phyloP scores from a whole-genome alignment of 129 eudicot genomes.

The Chrysanthemum seticuspe region DNA sequence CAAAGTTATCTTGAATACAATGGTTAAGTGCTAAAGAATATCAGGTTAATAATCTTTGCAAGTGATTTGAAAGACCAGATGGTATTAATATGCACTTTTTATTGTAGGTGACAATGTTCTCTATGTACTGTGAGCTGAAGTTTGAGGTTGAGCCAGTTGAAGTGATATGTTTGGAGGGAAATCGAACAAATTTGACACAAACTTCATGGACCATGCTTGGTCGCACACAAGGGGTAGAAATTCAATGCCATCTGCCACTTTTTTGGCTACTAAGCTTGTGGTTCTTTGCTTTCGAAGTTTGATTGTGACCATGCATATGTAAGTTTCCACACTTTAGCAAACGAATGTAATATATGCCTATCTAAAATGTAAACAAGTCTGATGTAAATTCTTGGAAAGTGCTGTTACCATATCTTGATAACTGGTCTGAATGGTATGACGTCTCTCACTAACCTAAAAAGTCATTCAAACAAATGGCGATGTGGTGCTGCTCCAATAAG shows the following conservation, averaged over 20 bases:
- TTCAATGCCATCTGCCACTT: constrained; percentile 97
- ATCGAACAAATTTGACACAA: background rate
- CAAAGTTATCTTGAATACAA: constrained; percentile 82
- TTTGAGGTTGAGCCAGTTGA: constrained; percentile 94
- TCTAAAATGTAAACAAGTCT: constrained; percentile 6
- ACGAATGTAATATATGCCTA: background rate
- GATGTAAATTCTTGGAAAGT: constrained; percentile 89
- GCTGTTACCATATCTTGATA: constrained; percentile 83
- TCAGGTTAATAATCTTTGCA: background rate
- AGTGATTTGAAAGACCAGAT: constrained; percentile 5
- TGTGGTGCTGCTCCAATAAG: constrained; percentile 97
- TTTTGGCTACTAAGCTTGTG: constrained; percentile 99
- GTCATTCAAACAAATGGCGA: constrained; percentile 84
- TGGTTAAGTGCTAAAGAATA: constrained; percentile 41
- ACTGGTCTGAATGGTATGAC: constrained; percentile 98
- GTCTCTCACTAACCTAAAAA: constrained; percentile 86
- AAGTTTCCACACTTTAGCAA: constrained; percentile 28
- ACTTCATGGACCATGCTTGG: too few relatives aligned
- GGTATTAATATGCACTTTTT: constrained; percentile 1
- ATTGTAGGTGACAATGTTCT: constrained; percentile 89
- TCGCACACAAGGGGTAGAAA: constrained; percentile 89
- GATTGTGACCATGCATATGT: constrained; percentile 97
- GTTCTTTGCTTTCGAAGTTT: constrained; percentile 92
- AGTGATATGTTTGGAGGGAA: constrained; percentile 65
- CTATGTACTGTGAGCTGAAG: constrained; percentile 68